Evolutionary conservation across 2,329 filamentous ascomycete genomes (phyloP).

Genomic region (Purpureocillium takamizusanense): DNA sequence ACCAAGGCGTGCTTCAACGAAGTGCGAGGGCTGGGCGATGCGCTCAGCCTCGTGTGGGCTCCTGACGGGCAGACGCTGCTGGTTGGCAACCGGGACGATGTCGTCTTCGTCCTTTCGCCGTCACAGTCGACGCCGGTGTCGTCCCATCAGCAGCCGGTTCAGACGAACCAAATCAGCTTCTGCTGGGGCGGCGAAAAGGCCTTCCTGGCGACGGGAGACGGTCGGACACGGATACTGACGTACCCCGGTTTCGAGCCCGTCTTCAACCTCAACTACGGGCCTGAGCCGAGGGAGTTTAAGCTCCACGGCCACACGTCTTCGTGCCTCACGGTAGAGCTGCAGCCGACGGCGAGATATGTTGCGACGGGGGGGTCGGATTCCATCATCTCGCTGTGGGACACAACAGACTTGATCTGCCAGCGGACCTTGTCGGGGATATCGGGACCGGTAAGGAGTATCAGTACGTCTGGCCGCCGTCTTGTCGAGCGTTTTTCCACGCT

Average conservation of each 20-base stretch:
- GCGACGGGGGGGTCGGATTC: constrained; percentile 70
- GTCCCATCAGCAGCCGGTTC: constrained; percentile 50
- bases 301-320: constrained; percentile 67
- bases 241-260: constrained; percentile 56
- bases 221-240: constrained; percentile 59
- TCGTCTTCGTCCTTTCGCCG: constrained; percentile 54
- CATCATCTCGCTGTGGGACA: constrained; percentile 70
- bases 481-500: background rate
- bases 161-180: constrained; percentile 67
- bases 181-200: constrained; percentile 64
- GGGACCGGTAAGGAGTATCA: constrained; percentile 61
- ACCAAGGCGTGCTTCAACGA: constrained; percentile 63
- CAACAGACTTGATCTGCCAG: constrained; percentile 66
- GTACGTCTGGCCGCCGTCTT: constrained; percentile 26
- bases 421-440: constrained; percentile 61
- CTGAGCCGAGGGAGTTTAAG: constrained; percentile 42
- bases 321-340: constrained; percentile 59
- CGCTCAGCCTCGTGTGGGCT: constrained; percentile 65
- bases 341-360: constrained; percentile 61
- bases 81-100: constrained; percentile 63
- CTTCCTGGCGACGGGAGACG: constrained; percentile 62
- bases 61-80: constrained; percentile 62
- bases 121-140: constrained; percentile 45
- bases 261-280: constrained; percentile 37
- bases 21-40: constrained; percentile 55